A percentile compares a stretch with the other conserved stretches of the same genome.
Evolutionary conservation across 805 yeast species (phyloP).

Genomic region (Wickerhamomyces sydowiorum): DNA sequence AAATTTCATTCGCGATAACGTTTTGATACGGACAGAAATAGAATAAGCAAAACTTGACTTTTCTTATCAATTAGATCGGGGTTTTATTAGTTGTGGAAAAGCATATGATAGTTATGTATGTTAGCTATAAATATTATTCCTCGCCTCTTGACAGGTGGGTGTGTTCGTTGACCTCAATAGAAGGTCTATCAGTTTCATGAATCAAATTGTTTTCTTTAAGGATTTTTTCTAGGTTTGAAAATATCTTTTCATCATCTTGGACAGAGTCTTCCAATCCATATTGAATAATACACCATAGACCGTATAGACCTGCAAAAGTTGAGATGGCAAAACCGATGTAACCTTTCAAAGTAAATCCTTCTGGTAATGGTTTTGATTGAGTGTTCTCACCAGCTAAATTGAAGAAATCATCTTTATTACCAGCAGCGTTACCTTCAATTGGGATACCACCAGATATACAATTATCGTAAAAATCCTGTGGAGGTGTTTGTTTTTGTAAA

Average conservation of each 20-base stretch:
- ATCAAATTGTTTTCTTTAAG: conserved; percentile 23
- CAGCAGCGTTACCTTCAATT: conserved; percentile 70
- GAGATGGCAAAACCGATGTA: conserved; percentile 57
- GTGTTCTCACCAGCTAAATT: conserved; percentile 53
- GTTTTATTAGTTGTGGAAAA: neutral
- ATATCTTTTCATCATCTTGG: conserved; percentile 39
- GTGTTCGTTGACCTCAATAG: conserved; percentile 10
- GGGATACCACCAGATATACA: conserved; percentile 45
- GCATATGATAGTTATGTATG: too few species aligned
- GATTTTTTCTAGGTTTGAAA: conserved; percentile 30
- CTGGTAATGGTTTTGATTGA: conserved; percentile 60
- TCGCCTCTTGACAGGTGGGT: conserved; percentile 10
- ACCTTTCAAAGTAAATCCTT: conserved; percentile 67
- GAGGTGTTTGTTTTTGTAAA: conserved; percentile 36
- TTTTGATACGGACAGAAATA: neutral
- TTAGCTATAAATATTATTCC: too few species aligned
- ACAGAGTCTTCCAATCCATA: conserved; percentile 64
- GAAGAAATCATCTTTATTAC: conserved; percentile 46
- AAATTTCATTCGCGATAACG: neutral
- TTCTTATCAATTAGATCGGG: neutral
- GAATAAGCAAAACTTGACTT: too few species aligned
- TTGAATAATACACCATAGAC: conserved; percentile 50
- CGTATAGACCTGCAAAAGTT: conserved; percentile 50
- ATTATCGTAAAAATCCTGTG: conserved; percentile 41
- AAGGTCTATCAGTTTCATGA: neutral